Conservation (phyloP, 2,329 filamentous ascomycete genomes). For the Xylaria sp. region DNA sequence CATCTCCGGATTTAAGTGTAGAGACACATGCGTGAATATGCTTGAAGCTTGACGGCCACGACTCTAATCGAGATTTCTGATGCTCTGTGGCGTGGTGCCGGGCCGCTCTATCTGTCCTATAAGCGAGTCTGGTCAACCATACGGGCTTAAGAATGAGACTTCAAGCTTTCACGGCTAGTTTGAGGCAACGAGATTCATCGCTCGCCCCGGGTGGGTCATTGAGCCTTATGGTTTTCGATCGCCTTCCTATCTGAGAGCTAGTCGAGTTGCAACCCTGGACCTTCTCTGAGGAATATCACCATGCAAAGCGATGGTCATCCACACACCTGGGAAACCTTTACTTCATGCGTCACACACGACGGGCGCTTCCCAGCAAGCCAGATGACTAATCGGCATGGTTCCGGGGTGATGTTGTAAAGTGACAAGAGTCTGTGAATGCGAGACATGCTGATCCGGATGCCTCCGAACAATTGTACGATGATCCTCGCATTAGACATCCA, state of each 20-base stretch:
- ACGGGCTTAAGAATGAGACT: not conserved
- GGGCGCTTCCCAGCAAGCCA: not conserved
- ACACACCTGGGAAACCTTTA: slow-evolving; percentile 2
- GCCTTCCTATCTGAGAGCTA: slow-evolving; percentile 33
- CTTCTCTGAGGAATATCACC: not conserved
- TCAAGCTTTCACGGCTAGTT: not conserved
- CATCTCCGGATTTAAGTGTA: not conserved
- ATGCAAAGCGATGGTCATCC: not conserved
- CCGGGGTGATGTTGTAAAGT: not conserved
- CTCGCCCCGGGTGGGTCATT: not conserved
- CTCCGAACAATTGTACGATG: slow-evolving; percentile 27
- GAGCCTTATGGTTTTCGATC: slow-evolving; percentile 24
- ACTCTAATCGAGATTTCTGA: not conserved
- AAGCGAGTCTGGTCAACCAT: not conserved
- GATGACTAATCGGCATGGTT: not conserved
- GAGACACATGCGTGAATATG: not conserved
- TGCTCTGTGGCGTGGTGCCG: not conserved
- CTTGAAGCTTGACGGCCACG: not conserved
- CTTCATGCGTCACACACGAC: slow-evolving; percentile 14
- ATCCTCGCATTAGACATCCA: slow-evolving; percentile 2
- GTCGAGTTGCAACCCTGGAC: slow-evolving; percentile 8
- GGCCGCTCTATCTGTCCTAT: not conserved
- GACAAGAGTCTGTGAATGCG: slow-evolving; percentile 1
- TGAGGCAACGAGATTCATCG: not conserved
- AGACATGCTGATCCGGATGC: slow-evolving; percentile 31